phyloP scores from a whole-genome alignment of 768 basidiomycete genomes.

The Suillus lakei region DNA sequence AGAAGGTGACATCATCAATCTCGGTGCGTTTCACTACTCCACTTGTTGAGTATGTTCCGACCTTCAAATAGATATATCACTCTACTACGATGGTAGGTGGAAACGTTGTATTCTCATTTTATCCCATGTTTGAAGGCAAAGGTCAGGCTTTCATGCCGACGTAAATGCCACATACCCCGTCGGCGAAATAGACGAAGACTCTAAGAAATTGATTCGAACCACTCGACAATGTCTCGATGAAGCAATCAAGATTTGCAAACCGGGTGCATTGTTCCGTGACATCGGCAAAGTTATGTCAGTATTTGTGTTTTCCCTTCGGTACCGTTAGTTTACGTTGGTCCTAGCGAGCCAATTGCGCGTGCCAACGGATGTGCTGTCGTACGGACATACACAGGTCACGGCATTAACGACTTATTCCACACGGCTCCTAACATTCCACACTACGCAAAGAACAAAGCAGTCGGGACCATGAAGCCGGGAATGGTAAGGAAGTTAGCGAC shows the following conservation, averaged over 20 bases:
- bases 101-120: neutral
- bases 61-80: slow-evolving; percentile 63
- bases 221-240: slow-evolving; percentile 86
- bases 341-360: slow-evolving; percentile 86
- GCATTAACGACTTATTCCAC: slow-evolving; percentile 88
- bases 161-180: slow-evolving; percentile 94
- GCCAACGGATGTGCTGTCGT: slow-evolving; percentile 89
- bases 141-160: slow-evolving; percentile 86
- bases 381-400: slow-evolving; percentile 90
- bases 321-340: slow-evolving; percentile 15
- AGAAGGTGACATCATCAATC: slow-evolving; percentile 97
- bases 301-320: slow-evolving; percentile 32
- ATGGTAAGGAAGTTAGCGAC: slow-evolving; percentile 60
- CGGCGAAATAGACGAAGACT: slow-evolving; percentile 82
- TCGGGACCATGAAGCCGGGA: slow-evolving; percentile 92
- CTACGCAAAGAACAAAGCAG: slow-evolving; percentile 92
- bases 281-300: slow-evolving; percentile 85
- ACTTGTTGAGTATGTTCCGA: slow-evolving; percentile 22
- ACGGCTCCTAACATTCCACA: slow-evolving; percentile 87
- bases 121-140: slow-evolving; percentile 2
- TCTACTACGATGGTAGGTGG: slow-evolving; percentile 74
- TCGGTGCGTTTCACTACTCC: slow-evolving; percentile 55
- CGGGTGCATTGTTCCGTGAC: slow-evolving; percentile 88
- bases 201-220: slow-evolving; percentile 79
- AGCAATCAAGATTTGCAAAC: slow-evolving; percentile 92